A percentile compares a stretch with the other conserved stretches of the same genome.
phyloP scores from a whole-genome alignment of 768 basidiomycete species.

The Calocera viscosa region DNA sequence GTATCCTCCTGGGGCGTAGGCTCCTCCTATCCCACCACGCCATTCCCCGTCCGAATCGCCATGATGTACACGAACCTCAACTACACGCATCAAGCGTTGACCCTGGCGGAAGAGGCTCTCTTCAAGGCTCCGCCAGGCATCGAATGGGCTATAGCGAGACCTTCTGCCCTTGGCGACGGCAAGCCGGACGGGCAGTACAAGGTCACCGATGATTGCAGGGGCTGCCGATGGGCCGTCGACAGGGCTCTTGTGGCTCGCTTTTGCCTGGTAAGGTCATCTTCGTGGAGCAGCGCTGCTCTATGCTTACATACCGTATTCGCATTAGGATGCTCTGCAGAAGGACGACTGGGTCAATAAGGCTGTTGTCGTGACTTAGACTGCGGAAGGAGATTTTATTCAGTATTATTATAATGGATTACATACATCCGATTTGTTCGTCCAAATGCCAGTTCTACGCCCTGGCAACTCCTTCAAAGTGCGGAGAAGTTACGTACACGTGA shows the following conservation, averaged over 20 bases:
- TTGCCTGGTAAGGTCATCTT: neutral
- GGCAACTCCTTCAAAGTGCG: no score
- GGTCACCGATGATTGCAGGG: neutral
- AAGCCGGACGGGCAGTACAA: neutral
- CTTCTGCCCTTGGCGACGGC: neutral
- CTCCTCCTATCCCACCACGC: neutral
- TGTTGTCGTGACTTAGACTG: neutral
- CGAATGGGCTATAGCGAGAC: neutral
- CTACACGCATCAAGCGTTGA: neutral
- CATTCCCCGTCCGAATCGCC: neutral
- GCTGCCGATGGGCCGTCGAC: neutral
- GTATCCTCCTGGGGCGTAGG: conserved; percentile 1
- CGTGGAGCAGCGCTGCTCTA: neutral
- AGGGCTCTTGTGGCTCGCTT: neutral
- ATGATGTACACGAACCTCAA: conserved; percentile 6
- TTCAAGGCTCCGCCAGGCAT: neutral
- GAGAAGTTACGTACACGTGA: no score
- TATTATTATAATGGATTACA: neutral
- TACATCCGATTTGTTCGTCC: no score
- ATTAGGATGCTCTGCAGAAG: neutral
- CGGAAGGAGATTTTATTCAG: neutral
- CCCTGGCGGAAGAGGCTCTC: neutral
- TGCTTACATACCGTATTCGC: neutral
- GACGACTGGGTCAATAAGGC: neutral
- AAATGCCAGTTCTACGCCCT: no score